Conservation (phyloP, 2,329 filamentous ascomycete species). For the Alternaria arborescens region DNA sequence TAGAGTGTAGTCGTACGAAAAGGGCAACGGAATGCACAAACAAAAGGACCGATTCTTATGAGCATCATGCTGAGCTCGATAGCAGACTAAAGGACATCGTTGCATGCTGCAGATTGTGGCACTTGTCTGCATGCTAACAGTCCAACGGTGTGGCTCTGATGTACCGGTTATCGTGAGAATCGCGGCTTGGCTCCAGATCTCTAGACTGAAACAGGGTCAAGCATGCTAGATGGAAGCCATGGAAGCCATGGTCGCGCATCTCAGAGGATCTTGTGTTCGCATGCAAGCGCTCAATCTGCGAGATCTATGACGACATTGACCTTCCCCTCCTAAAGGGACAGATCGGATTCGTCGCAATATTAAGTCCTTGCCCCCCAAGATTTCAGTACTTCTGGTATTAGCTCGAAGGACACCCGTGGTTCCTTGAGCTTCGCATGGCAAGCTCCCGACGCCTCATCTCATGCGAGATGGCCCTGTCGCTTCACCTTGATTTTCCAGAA, state of each 20-base stretch:
- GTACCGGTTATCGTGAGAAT: constrained; percentile 12
- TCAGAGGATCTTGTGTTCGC: constrained; percentile 7
- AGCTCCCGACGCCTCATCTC: not conserved
- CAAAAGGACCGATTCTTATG: not conserved
- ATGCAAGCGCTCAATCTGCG: constrained; percentile 2
- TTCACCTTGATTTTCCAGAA: constrained; percentile 4
- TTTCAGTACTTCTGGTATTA: not conserved
- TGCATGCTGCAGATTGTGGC: not conserved
- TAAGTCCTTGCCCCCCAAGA: not conserved
- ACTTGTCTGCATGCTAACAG: not conserved
- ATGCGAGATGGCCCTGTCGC: not conserved
- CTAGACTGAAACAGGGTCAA: constrained; percentile 6
- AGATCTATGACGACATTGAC: constrained; percentile 15
- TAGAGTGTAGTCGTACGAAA: not conserved
- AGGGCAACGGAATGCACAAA: not conserved
- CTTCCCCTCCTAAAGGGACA: not conserved
- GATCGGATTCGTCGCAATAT: not conserved
- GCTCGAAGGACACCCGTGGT: not conserved
- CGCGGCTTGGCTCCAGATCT: constrained; percentile 3
- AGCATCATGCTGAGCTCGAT: not conserved
- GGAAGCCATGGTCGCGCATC: constrained; percentile 6
- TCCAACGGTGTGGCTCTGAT: constrained; percentile 3
- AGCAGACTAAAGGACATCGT: not conserved
- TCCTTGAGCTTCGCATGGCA: not conserved
- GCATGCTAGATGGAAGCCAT: constrained; percentile 9